Conservation (phyloP, 495 filamentous ascomycete genomes). For the Hamigera avellanea region DNA sequence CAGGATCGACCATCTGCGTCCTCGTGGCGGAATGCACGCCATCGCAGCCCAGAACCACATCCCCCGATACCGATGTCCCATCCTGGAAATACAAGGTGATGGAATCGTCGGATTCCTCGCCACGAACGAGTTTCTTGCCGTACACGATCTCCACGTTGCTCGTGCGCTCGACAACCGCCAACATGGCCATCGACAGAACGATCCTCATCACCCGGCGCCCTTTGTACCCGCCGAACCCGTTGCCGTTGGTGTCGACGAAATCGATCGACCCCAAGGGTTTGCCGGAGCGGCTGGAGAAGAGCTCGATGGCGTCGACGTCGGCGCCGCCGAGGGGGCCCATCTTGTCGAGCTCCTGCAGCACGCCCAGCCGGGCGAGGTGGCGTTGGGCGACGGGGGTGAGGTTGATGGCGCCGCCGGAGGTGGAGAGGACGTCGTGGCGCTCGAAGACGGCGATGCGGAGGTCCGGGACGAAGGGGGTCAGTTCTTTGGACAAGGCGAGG, state of each 20-base stretch:
- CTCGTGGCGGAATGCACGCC: conserved; percentile 50
- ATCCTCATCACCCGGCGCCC: conserved; percentile 37
- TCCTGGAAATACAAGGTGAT: conserved; percentile 41
- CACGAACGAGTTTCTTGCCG: conserved; percentile 26
- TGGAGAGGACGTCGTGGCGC: conserved; percentile 40
- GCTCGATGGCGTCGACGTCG: conserved; percentile 40
- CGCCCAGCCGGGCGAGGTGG: conserved; percentile 44
- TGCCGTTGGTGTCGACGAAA: conserved; percentile 25
- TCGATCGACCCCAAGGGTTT: conserved; percentile 31
- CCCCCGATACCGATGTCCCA: conserved; percentile 31
- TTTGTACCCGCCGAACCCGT: conserved; percentile 32
- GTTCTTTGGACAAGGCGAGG: conserved; percentile 36
- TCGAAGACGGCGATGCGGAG: conserved; percentile 45
- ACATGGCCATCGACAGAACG: conserved; percentile 33
- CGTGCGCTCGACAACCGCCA: conserved; percentile 29
- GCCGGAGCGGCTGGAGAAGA: conserved; percentile 41
- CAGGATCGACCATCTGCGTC: conserved; percentile 38
- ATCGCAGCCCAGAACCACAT: conserved; percentile 50
- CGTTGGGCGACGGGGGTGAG: conserved; percentile 50
- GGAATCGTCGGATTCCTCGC: conserved; percentile 25
- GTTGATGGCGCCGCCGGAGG: conserved; percentile 51
- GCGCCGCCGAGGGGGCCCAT: conserved; percentile 32
- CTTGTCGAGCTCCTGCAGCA: conserved; percentile 30
- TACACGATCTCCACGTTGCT: conserved; percentile 26
- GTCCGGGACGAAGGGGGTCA: conserved; percentile 29